Evolutionary conservation across 2,329 filamentous ascomycete species (phyloP).

Genomic region (Colletotrichum sojae): DNA sequence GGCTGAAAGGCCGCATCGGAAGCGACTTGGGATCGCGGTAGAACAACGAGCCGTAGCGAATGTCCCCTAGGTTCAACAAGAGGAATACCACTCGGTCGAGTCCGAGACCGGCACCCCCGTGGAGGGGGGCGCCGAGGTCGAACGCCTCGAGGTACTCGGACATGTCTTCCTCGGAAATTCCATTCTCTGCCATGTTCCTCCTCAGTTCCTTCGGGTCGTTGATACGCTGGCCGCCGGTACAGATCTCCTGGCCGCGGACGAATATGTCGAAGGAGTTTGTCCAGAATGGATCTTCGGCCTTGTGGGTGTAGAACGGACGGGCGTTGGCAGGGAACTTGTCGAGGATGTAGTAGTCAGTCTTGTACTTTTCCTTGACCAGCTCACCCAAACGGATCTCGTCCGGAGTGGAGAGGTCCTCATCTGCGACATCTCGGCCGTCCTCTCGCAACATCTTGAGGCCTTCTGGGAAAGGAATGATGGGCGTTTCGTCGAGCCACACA

Average conservation of each 20-base stretch:
- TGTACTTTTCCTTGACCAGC: slow-evolving; percentile 87
- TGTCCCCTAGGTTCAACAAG: slow-evolving; percentile 88
- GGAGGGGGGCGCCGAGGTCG: slow-evolving; percentile 88
- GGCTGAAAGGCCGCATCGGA: slow-evolving; percentile 72
- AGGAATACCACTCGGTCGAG: slow-evolving; percentile 91
- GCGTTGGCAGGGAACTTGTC: slow-evolving; percentile 92
- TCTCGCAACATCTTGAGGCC: slow-evolving; percentile 86
- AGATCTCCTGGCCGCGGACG: slow-evolving; percentile 91
- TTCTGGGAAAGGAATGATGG: slow-evolving; percentile 83
- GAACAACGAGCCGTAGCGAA: slow-evolving; percentile 89
- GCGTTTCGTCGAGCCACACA: slow-evolving; percentile 88
- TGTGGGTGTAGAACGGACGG: slow-evolving; percentile 93
- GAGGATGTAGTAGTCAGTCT: slow-evolving; percentile 92
- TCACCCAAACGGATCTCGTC: slow-evolving; percentile 90
- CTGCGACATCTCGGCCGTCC: slow-evolving; percentile 81
- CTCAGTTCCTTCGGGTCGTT: slow-evolving; percentile 83
- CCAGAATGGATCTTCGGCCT: slow-evolving; percentile 77
- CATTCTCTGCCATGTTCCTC: slow-evolving; percentile 81
- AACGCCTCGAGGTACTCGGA: slow-evolving; percentile 92
- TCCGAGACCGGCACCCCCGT: slow-evolving; percentile 91
- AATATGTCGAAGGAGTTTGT: slow-evolving; percentile 98
- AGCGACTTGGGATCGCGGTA: slow-evolving; percentile 91
- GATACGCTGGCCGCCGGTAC: slow-evolving; percentile 93
- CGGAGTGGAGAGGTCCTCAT: slow-evolving; percentile 86
- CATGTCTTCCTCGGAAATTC: slow-evolving; percentile 86